These are phyloP conservation scores for Pyrenophora graminea DNA, from an alignment of 2,329 filamentous ascomycete genomes.

Conservation along the genomic window DNA sequence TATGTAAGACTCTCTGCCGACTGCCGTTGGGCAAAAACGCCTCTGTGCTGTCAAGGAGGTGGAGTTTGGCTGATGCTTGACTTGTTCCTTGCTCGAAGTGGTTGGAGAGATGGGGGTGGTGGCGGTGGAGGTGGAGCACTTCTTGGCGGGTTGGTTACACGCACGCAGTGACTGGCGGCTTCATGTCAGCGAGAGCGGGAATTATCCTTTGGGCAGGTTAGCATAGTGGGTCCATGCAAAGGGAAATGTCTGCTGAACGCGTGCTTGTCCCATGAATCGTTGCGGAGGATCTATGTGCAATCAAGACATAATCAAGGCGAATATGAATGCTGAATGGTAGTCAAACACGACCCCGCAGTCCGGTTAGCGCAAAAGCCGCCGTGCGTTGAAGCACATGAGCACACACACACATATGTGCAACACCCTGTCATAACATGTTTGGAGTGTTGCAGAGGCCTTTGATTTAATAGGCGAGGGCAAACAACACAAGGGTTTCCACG, in stretches of 20 bases:
- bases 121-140: constrained; percentile 14
- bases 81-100: constrained; percentile 16
- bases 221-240: constrained; percentile 12
- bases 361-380: constrained; percentile 1
- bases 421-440: background rate
- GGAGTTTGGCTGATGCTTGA: constrained; percentile 22
- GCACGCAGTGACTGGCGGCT: constrained; percentile 7
- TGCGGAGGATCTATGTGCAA: constrained; percentile 1
- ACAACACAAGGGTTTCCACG: constrained; percentile 4
- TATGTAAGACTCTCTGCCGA: constrained; percentile 14
- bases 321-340: background rate
- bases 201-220: constrained; percentile 15
- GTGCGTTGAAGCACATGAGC: background rate
- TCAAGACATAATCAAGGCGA: background rate
- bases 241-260: constrained; percentile 2
- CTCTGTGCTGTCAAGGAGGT: constrained; percentile 19
- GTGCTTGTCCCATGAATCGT: constrained; percentile 7
- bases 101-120: constrained; percentile 4
- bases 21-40: constrained; percentile 20
- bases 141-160: constrained; percentile 18
- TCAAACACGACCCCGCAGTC: constrained; percentile 3
- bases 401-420: background rate
- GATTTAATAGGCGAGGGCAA: constrained; percentile 1
- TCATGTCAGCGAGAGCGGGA: constrained; percentile 13
- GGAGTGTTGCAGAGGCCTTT: constrained; percentile 9